Evolutionary conservation across 352 stramenopile genomes (phyloP), one percentile per base, ranked within the genome.

Genomic region (Phytopythium helicoides): DNA sequence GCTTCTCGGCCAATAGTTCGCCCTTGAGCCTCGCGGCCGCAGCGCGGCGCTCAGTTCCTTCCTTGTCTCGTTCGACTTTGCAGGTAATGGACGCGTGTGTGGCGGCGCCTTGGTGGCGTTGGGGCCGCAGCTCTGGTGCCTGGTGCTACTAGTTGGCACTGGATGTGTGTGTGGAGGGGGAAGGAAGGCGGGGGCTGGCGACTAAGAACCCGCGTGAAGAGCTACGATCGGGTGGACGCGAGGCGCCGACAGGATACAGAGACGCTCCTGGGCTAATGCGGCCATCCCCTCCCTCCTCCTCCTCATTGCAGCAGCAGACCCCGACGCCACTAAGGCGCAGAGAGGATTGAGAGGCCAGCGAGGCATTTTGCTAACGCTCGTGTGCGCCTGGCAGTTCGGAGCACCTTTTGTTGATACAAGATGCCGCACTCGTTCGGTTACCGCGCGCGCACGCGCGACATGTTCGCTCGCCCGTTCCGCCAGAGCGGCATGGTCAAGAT

Each of bases 351-450:
- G n/a, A n/a, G n/a, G n/a, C n/a, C n/a, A n/a, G n/a, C n/a, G n/a
- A n/a, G n/a, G n/a, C n/a, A n/a, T n/a, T n/a, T n/a, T n/a, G n/a
- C 46, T 52, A 33, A 33, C 28, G 5, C 5, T 9, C 9, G 28
- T 9, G 5, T 33, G 21, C 11, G n/a, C 61, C 35, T 25, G 62
- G 31, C 60, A 74, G 60, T 49, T 66, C 70, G 70, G 50, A 73
- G 63, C 62, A 66, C 47, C 44, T 41, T 56, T 56, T 73, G 61
- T 54, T 71, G 45, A 51, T 51, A 60, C 73, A 86, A 73, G 56
- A 99, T 99, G 97, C 97, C 97, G 63, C 97, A 99, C 87, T 99
- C 95, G 60, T 99, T 98, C 74, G 97, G 97, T 96, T 97, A 97
- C 79, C 92, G 97, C 60, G 97, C 97, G 63, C 95, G 97, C 70